Conservation (phyloP, 2,329 filamentous ascomycete genomes). For the Fonsecaea monophora region DNA sequence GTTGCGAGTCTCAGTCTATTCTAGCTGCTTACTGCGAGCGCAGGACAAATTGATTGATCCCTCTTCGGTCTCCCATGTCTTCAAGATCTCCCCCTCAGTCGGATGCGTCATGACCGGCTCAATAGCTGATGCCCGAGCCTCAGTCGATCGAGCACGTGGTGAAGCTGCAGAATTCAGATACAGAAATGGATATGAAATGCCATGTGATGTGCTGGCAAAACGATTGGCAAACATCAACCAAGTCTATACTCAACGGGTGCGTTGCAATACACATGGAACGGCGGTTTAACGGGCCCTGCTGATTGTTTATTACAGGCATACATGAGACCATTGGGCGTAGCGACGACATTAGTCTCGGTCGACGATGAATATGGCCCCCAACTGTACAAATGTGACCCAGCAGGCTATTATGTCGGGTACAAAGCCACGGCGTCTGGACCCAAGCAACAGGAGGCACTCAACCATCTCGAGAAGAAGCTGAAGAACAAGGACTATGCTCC, state of each 20-base stretch:
- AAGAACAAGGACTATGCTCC: slow-evolving; percentile 97
- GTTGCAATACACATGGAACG: slow-evolving; percentile 40
- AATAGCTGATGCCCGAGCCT: slow-evolving; percentile 94
- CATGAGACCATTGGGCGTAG: slow-evolving; percentile 96
- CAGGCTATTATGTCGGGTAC: slow-evolving; percentile 97
- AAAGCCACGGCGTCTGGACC: slow-evolving; percentile 96
- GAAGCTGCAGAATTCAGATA: slow-evolving; percentile 98
- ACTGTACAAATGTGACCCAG: slow-evolving; percentile 97
- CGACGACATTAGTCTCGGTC: slow-evolving; percentile 91
- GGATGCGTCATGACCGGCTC: slow-evolving; percentile 99
- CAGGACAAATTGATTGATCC: slow-evolving; percentile 99
- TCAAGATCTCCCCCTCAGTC: slow-evolving; percentile 93
- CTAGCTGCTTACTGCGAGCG: slow-evolving; percentile 30
- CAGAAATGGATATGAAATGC: slow-evolving; percentile 99
- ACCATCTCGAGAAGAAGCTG: slow-evolving; percentile 99
- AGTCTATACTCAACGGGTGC: slow-evolving; percentile 95
- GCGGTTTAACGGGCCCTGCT: slow-evolving; percentile 11
- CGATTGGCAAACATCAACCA: slow-evolving; percentile 98
- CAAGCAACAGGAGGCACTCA: slow-evolving; percentile 98
- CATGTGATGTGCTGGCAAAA: slow-evolving; percentile 94
- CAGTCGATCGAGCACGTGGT: slow-evolving; percentile 87
- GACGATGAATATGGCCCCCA: slow-evolving; percentile 92
- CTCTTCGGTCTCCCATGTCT: slow-evolving; percentile 94
- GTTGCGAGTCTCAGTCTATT: slow-evolving; percentile 36
- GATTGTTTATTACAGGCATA: slow-evolving; percentile 69